Conservation (phyloP, 1,284 basidiomycete genomes). For the Ceratobasidium sp. region DNA sequence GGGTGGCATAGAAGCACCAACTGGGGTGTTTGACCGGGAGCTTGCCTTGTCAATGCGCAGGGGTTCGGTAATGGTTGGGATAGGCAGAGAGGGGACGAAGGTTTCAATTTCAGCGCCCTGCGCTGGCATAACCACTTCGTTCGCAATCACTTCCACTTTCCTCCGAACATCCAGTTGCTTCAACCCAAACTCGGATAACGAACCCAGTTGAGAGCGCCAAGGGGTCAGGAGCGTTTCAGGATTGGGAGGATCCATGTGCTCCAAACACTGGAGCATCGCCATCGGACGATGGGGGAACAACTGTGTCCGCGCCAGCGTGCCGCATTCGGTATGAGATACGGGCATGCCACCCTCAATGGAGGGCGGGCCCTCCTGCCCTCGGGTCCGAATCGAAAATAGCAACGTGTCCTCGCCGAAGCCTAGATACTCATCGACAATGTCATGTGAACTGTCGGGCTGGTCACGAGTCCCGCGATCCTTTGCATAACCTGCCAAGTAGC, state of each 20-base stretch:
- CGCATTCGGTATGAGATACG: background rate
- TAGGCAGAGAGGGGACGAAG: background rate
- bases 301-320: background rate
- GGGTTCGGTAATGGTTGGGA: background rate
- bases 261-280: constrained; percentile 1
- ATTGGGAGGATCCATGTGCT: background rate
- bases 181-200: background rate
- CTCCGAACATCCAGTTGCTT: background rate
- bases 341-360: background rate
- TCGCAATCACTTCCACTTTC: background rate
- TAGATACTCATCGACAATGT: constrained; percentile 11
- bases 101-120: background rate
- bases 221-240: constrained; percentile 4
- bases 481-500: background rate
- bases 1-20: background rate
- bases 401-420: background rate
- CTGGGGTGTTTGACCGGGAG: background rate
- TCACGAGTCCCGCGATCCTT: background rate
- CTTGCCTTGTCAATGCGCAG: background rate
- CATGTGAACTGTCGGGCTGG: background rate
- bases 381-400: background rate
- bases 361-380: background rate
- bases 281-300: background rate
- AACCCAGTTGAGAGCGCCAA: constrained; percentile 5
- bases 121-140: background rate